phyloP scores from a whole-genome alignment of 2,329 filamentous ascomycete genomes.

The Cryphonectria parasitica region DNA sequence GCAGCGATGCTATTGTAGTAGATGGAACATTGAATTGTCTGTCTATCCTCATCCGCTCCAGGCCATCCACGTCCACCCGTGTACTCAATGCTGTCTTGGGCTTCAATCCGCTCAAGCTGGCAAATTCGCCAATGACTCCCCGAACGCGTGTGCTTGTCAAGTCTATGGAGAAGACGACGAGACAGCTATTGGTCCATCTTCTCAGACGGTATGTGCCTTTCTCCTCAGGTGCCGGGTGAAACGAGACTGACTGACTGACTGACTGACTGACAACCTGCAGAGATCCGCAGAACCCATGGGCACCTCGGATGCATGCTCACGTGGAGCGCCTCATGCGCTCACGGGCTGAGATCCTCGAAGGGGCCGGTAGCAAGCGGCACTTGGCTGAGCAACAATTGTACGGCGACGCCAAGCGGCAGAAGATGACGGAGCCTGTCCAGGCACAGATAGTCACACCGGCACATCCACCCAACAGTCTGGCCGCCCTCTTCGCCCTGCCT shows the following conservation, averaged over 20 bases:
- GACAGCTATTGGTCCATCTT: conserved; percentile 81
- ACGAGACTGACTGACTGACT: conserved; percentile 30
- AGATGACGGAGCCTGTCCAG: conserved; percentile 56
- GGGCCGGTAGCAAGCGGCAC: conserved; percentile 76
- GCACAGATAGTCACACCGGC: conserved; percentile 70
- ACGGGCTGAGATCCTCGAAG: conserved; percentile 78
- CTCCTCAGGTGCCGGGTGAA: conserved; percentile 23
- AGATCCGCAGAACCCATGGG: conserved; percentile 77
- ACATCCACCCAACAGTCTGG: conserved; percentile 75
- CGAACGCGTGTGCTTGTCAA: conserved; percentile 81
- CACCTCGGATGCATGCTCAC: conserved; percentile 81
- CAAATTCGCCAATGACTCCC: conserved; percentile 75
- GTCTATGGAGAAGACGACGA: conserved; percentile 93
- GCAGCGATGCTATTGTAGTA: conserved; percentile 82
- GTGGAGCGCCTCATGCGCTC: conserved; percentile 81
- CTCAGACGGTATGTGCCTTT: conserved; percentile 66
- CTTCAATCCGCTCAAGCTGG: conserved; percentile 88
- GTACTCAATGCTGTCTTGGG: conserved; percentile 84
- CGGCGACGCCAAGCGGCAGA: conserved; percentile 82
- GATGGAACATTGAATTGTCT: conserved; percentile 91
- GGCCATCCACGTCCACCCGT: conserved; percentile 80
- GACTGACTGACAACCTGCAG: conserved; percentile 51
- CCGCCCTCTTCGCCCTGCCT: conserved; percentile 86
- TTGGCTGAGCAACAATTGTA: conserved; percentile 72
- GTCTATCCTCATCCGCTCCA: conserved; percentile 78